phyloP scores from a whole-genome alignment of 345 rosid genomes.

The Populus deltoides region DNA sequence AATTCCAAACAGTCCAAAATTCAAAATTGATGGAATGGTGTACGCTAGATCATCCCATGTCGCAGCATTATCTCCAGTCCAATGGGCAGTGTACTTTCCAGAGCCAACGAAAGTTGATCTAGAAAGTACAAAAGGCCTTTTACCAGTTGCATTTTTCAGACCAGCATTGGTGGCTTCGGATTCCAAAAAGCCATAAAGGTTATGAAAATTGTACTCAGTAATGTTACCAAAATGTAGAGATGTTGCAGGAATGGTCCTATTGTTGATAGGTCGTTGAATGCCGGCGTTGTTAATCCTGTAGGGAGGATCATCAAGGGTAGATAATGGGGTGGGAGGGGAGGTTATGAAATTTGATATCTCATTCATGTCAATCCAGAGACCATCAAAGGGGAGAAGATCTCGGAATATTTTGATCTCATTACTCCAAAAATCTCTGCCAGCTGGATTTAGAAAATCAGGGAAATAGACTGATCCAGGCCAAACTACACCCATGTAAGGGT shows the following conservation, averaged over 20 bases:
- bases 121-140: constrained; percentile 66
- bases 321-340: constrained; percentile 36
- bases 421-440: constrained; percentile 44
- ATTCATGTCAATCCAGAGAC: constrained; percentile 84
- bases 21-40: constrained; percentile 56
- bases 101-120: constrained; percentile 76
- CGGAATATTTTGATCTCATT: constrained; percentile 56
- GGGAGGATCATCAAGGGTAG: constrained; percentile 60
- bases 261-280: constrained; percentile 28
- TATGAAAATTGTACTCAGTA: constrained; percentile 66
- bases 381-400: constrained; percentile 52
- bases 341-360: constrained; percentile 64
- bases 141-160: constrained; percentile 38
- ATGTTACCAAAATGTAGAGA: constrained; percentile 49
- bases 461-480: constrained; percentile 73
- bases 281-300: constrained; percentile 65
- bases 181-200: constrained; percentile 64
- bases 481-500: constrained; percentile 58
- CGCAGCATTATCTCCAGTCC: constrained; percentile 79
- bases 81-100: constrained; percentile 73
- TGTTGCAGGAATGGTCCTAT: constrained; percentile 53
- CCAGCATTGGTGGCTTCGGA: constrained; percentile 57
- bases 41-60: constrained; percentile 65
- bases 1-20: constrained; percentile 68
- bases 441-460: constrained; percentile 68